Conservation (phyloP, 768 basidiomycete genomes). For the Leccinum disarticulatum region DNA sequence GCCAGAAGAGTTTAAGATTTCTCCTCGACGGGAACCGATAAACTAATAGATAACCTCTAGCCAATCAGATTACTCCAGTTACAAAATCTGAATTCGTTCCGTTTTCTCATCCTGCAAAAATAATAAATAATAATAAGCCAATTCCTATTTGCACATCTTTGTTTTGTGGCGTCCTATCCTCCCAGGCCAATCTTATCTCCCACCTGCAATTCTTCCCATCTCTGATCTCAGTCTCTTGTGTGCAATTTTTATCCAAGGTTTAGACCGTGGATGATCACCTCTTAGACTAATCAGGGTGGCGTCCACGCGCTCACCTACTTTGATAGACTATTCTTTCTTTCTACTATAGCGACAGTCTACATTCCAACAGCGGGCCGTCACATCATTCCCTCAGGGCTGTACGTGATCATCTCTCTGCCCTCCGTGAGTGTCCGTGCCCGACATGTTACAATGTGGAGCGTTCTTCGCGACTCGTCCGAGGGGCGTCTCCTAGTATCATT, state of each 20-base stretch:
- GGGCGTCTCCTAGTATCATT: constrained; percentile 7
- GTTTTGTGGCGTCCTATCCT: constrained; percentile 24
- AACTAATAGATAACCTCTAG: constrained; percentile 38
- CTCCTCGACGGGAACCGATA: constrained; percentile 38
- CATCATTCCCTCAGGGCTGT: constrained; percentile 20
- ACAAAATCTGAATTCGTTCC: constrained; percentile 21
- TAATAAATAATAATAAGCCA: no score
- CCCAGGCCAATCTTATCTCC: constrained; percentile 36
- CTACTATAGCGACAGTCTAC: constrained; percentile 1
- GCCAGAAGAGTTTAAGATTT: constrained; percentile 38
- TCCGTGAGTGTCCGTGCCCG: constrained; percentile 8
- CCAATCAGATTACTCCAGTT: constrained; percentile 38
- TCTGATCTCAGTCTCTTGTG: constrained; percentile 3
- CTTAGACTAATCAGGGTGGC: neutral
- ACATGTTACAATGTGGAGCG: constrained; percentile 15
- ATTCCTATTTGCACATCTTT: constrained; percentile 21
- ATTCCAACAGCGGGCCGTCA: constrained; percentile 1
- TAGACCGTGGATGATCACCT: constrained; percentile 1
- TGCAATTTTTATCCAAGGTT: constrained; percentile 15
- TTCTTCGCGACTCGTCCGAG: constrained; percentile 15
- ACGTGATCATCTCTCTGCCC: constrained; percentile 18
- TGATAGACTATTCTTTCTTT: neutral
- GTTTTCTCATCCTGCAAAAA: neutral
- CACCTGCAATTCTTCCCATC: constrained; percentile 17
- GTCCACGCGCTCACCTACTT: neutral